Percentiles rank a stretch among this genome's conserved stretches.
Conservation (phyloP, 1,284 basidiomycete genomes). For the Macrocystidia cucumis region DNA sequence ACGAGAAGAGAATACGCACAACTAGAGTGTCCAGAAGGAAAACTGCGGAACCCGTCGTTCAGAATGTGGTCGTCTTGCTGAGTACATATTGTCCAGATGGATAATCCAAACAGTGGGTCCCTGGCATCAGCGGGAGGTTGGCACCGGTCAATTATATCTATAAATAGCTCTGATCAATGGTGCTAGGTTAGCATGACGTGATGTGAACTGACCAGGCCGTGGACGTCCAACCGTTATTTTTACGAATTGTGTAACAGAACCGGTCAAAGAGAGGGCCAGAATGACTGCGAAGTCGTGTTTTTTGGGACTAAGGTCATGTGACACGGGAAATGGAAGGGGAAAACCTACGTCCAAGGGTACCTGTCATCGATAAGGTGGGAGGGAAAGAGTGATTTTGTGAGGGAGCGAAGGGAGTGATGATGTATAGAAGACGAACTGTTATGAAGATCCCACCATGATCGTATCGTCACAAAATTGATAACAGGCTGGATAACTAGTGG, state of each 20-base stretch:
- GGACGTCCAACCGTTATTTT: slow-evolving; percentile 91
- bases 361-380: slow-evolving; percentile 14
- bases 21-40: slow-evolving; percentile 90
- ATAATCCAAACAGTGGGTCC: slow-evolving; percentile 73
- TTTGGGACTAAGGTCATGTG: too few relatives aligned
- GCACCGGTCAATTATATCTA: slow-evolving; percentile 81
- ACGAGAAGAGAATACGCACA: slow-evolving; percentile 31
- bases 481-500: slow-evolving; percentile 63
- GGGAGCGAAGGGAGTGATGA: too few relatives aligned
- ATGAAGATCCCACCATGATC: slow-evolving; percentile 87
- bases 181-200: neutral
- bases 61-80: slow-evolving; percentile 51
- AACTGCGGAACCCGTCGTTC: slow-evolving; percentile 87
- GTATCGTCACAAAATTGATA: slow-evolving; percentile 64
- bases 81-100: slow-evolving; percentile 75
- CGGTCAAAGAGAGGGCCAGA: slow-evolving; percentile 69
- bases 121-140: slow-evolving; percentile 57
- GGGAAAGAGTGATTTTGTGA: too few relatives aligned
- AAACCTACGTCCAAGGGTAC: slow-evolving; percentile 61
- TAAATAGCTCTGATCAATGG: slow-evolving; percentile 2
- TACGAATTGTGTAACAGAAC: slow-evolving; percentile 76
- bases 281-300: slow-evolving; percentile 43
- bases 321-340: slow-evolving; percentile 13
- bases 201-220: slow-evolving; percentile 53
- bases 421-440: slow-evolving; percentile 49